phyloP scores from a whole-genome alignment of 2,329 filamentous ascomycete species.

The Sclerotinia trifoliorum region DNA sequence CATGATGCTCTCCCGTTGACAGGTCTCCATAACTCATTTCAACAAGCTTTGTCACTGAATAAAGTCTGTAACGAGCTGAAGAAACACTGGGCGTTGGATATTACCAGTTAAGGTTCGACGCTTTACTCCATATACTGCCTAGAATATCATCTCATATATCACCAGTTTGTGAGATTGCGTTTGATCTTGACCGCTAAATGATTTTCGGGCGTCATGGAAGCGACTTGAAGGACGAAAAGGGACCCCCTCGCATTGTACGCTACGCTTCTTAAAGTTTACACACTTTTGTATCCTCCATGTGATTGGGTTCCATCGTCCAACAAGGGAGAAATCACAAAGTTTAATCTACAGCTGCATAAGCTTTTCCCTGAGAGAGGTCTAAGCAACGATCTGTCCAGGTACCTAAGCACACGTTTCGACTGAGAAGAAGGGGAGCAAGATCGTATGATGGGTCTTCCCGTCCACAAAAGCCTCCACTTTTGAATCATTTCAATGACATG shows the following conservation, averaged over 20 bases:
- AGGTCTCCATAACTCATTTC: slow-evolving; percentile 4
- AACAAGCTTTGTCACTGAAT: neutral
- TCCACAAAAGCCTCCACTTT: slow-evolving; percentile 1
- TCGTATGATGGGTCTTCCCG: slow-evolving; percentile 7
- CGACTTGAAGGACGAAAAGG: neutral
- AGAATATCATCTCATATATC: neutral
- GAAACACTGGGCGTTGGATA: neutral
- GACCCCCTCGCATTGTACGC: neutral
- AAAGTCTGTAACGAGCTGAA: slow-evolving; percentile 1
- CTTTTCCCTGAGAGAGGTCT: neutral
- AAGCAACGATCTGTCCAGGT: slow-evolving; percentile 13
- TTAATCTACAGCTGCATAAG: neutral
- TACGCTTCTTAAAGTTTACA: neutral
- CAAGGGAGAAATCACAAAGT: slow-evolving; percentile 2
- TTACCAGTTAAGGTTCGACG: slow-evolving; percentile 3
- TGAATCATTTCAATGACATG: slow-evolving; percentile 14
- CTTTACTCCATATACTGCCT: neutral
- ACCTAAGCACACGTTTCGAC: neutral
- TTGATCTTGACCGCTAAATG: slow-evolving; percentile 6
- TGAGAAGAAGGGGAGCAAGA: slow-evolving; percentile 4
- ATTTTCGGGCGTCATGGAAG: neutral
- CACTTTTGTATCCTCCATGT: neutral
- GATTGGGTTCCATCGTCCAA: slow-evolving; percentile 8
- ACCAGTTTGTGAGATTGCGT: slow-evolving; percentile 14
- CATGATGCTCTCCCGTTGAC: neutral